These are phyloP conservation scores for Neurospora crassa DNA, from an alignment of 2,329 filamentous ascomycete species.

Conservation along the genomic window DNA sequence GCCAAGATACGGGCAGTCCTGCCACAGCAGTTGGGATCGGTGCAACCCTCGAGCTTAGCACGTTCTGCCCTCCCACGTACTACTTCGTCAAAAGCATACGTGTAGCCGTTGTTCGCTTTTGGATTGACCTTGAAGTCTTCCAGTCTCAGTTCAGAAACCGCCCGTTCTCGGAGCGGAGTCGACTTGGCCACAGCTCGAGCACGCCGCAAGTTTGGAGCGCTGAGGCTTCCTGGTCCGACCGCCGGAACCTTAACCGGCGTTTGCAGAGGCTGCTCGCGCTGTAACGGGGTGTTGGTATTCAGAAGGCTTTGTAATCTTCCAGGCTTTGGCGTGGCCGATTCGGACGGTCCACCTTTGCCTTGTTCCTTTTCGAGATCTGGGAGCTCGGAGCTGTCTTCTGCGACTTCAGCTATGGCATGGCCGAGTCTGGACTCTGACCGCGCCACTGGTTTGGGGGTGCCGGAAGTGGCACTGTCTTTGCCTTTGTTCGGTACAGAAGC, in stretches of 20 bases:
- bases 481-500: neutral
- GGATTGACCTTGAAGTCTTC: slow-evolving; percentile 81
- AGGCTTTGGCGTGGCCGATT: neutral
- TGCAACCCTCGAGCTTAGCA: slow-evolving; percentile 64
- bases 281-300: neutral
- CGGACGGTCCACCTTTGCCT: neutral
- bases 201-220: neutral
- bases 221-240: neutral
- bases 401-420: neutral
- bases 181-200: neutral
- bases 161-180: slow-evolving; percentile 45
- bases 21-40: slow-evolving; percentile 67
- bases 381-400: neutral
- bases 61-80: slow-evolving; percentile 62
- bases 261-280: neutral
- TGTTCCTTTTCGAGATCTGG: neutral
- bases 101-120: slow-evolving; percentile 56
- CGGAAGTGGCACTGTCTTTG: neutral
- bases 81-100: slow-evolving; percentile 66
- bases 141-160: slow-evolving; percentile 46
- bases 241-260: neutral
- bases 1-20: slow-evolving; percentile 61
- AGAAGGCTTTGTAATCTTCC: neutral
- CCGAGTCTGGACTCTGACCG: neutral
- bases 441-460: neutral